Base-by-base conservation (phyloP, 768 basidiomycete genomes). In the Mycena galericulata region DNA sequence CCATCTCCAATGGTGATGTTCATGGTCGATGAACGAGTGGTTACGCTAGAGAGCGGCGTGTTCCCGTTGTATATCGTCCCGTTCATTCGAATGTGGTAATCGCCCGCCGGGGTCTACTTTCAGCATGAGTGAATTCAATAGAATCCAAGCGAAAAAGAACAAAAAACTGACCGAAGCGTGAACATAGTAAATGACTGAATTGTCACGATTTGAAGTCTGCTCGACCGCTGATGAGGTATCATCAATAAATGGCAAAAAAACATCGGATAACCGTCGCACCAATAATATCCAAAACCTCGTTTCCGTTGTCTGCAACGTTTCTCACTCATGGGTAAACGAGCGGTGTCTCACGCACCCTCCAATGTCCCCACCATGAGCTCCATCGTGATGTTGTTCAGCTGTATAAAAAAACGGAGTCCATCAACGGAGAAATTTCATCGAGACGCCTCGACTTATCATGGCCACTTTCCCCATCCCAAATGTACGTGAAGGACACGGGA, bases 371-470 rank as follows among this genome's bases (percentile, higher is more conserved):
- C 17, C 20, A 58, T 34, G 20, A 58, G 57, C n/a, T 58, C 57
- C 57, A 58, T 30, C 1, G 57, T 46, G 20, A 58, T 58, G 22
- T 58, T 58, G 57, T 58, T 58, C 14, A 58, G 57, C 57, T 46
- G 57, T 58, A 15, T 14, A 56, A 9, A 29, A 29, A 29, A 9
- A 9, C 18, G 22, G 6, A 20, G 4, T 2, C 24, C 14, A 22
- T 41, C 34, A 30, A 29, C 3, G 20, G 40, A 14, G 24, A 20
- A 29, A 29, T 18, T 6, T 18, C 24, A 27, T 26, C 8, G 17
- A 36, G 24, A 30, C 45, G 45, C n/a, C 45, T 41, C n/a, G n/a
- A 58, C 57, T 27, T 46, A 58, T 58, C 57, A 46, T 58, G 57
- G 4, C 57, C 57, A 7, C 41, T 12, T 46, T 58, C 15, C n/a